Evolutionary conservation across 768 basidiomycete species (phyloP), one percentile per base, ranked within the genome.

Genomic region (Leccinum variicolor): DNA sequence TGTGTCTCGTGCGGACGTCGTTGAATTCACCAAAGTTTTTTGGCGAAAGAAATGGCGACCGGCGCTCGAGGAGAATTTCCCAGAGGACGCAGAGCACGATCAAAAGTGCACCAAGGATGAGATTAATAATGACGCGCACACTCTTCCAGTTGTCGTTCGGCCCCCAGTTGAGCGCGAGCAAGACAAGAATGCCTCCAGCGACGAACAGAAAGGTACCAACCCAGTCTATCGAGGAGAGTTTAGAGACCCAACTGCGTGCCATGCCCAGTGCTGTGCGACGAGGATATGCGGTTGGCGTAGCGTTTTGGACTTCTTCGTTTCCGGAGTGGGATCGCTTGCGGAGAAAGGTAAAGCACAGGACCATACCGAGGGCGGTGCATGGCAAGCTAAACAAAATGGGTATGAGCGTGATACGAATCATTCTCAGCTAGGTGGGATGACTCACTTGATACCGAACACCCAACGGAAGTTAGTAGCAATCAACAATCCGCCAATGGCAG

Each of bases 381-480:
- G 81, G 81, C 13, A 82, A 64, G 57, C 81, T 81, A 52, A 43
- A 46, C 2, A 6, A 34, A 46, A n/a, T 5, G 1, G 2, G 4
- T 17, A 31, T 59, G 23, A 57, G 36, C 26, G 33, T 15, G 2
- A 41, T n/a, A 1, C 59, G 2, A 6, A 54, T 33, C 23, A 11
- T 3, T 11, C 8, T 45, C 28, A 6, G 4, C 9, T 15, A 1
- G 2, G 11, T 47, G 15, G 23, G 28, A 31, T 1, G 3, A 55
- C 79, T 59, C 49, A 79, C 79, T 83, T 83, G 70, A 83, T 82
- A 3, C 75, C 81, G 57, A 82, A 83, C 15, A 83, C 75, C 82
- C 81, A 83, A 21, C 82, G 75, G 65, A 79, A 82, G 51, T 67
- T 77, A 8, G 74, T 64, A 2, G 65, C 59, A 2, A 76, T 66